Evolutionary conservation across 1,284 basidiomycete species (phyloP).

Genomic region (Sutorius eximius): DNA sequence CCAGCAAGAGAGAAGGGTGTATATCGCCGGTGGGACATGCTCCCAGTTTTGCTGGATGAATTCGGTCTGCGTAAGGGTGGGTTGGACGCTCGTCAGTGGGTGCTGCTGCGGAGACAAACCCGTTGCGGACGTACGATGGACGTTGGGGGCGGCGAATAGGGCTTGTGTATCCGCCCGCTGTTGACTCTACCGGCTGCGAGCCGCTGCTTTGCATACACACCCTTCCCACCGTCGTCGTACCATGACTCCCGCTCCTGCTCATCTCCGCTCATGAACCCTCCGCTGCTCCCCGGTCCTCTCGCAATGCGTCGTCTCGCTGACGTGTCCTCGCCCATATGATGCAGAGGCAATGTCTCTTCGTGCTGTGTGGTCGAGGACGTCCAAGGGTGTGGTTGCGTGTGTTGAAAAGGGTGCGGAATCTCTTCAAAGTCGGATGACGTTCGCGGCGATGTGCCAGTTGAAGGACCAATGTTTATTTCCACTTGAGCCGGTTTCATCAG

Average conservation of each 20-base stretch:
- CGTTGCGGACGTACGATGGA: constrained; percentile 56
- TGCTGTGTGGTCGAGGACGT: constrained; percentile 30
- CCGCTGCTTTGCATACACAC: constrained; percentile 67
- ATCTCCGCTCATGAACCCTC: constrained; percentile 37
- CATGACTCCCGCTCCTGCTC: constrained; percentile 39
- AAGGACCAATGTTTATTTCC: constrained; percentile 67
- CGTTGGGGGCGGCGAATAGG: constrained; percentile 65
- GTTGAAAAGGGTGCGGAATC: constrained; percentile 54
- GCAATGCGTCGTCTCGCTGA: constrained; percentile 57
- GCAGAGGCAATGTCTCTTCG: constrained; percentile 63
- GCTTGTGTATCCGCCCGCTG: constrained; percentile 61
- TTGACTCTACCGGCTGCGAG: constrained; percentile 47
- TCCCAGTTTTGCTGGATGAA: constrained; percentile 83
- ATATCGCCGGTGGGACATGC: constrained; percentile 79
- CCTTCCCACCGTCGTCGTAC: constrained; percentile 71
- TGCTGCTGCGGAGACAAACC: constrained; percentile 6
- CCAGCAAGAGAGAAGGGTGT: constrained; percentile 91
- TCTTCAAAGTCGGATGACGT: constrained; percentile 71
- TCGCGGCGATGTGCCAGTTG: constrained; percentile 43
- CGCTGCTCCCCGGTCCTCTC: constrained; percentile 42
- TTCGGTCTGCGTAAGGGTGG: constrained; percentile 53
- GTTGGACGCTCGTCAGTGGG: not conserved
- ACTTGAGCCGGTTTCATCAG: constrained; percentile 66
- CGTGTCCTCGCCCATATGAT: constrained; percentile 72
- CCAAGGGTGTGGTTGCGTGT: constrained; percentile 37